A percentile compares a stretch with the other conserved stretches of the same genome.
phyloP scores from a whole-genome alignment of 2,329 filamentous ascomycete species.

The Alternaria sp. region DNA sequence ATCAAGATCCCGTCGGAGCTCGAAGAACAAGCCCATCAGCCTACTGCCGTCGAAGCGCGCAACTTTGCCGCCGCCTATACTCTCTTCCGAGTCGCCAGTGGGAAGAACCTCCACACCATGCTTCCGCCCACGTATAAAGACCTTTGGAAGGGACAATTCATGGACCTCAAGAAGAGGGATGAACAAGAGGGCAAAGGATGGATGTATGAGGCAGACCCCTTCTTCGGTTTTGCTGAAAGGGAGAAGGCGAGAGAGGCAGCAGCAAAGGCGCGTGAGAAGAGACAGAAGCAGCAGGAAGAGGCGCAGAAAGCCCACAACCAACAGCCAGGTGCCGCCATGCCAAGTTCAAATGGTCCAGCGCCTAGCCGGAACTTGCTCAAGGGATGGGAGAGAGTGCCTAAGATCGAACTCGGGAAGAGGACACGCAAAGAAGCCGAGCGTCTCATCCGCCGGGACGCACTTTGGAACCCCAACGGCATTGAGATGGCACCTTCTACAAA shows the following conservation, averaged over 20 bases:
- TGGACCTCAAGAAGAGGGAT: constrained; percentile 80
- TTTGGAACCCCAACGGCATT: constrained; percentile 86
- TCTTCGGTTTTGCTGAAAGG: constrained; percentile 77
- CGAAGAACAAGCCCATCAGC: constrained; percentile 75
- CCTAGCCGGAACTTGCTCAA: constrained; percentile 61
- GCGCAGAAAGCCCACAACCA: constrained; percentile 68
- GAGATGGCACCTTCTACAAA: constrained; percentile 66
- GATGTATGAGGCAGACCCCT: constrained; percentile 97
- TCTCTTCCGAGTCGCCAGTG: constrained; percentile 89
- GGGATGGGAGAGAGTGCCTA: constrained; percentile 83
- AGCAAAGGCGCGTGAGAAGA: constrained; percentile 79
- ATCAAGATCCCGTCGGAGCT: constrained; percentile 81
- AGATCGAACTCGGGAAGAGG: constrained; percentile 88
- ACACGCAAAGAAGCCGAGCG: constrained; percentile 80
- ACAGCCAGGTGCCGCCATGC: constrained; percentile 41
- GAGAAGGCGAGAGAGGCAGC: constrained; percentile 77
- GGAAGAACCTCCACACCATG: constrained; percentile 95
- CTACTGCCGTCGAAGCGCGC: constrained; percentile 85
- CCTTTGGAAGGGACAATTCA: constrained; percentile 89
- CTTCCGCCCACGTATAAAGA: constrained; percentile 88
- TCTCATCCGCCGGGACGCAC: constrained; percentile 75
- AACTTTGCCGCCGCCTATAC: constrained; percentile 94
- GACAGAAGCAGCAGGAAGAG: constrained; percentile 59
- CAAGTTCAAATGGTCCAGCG: constrained; percentile 33
- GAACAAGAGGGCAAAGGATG: constrained; percentile 77